A percentile compares a stretch with the other conserved stretches of the same genome.
Evolutionary conservation across 768 basidiomycete species (phyloP).

Genomic region (Sistotremastrum niveocremeum): DNA sequence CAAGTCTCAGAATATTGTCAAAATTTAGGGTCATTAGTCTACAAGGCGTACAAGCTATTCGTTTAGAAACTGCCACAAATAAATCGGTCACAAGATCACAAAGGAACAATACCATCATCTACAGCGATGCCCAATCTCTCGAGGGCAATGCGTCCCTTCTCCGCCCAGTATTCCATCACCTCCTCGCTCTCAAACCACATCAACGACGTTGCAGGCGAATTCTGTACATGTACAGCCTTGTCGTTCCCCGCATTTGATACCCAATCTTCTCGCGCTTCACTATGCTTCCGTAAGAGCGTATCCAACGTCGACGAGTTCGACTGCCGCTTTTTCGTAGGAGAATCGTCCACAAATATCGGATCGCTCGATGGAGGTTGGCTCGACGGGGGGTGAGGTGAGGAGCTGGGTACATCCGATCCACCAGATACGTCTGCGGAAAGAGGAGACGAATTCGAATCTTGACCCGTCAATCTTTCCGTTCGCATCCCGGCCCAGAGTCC

Average conservation of each 20-base stretch:
- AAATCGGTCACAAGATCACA: background rate
- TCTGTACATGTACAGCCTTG: background rate
- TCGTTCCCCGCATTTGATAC: background rate
- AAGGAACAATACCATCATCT: constrained; percentile 24
- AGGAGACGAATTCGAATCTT: too few species aligned
- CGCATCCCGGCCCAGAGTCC: background rate
- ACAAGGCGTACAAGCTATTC: too few species aligned
- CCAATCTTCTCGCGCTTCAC: background rate
- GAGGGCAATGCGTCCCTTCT: constrained; percentile 36
- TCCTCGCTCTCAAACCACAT: constrained; percentile 42
- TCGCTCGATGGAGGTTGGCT: background rate
- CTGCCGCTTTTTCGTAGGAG: too few species aligned
- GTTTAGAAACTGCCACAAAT: background rate
- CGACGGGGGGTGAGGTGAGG: background rate
- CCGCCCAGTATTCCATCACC: constrained; percentile 36
- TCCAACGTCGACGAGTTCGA: too few species aligned
- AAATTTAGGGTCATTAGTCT: too few species aligned
- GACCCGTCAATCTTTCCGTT: too few species aligned
- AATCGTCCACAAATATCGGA: too few species aligned
- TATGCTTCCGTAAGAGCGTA: too few species aligned
- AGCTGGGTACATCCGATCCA: too few species aligned
- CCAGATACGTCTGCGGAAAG: too few species aligned
- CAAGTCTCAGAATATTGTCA: too few species aligned
- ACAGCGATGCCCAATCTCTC: constrained; percentile 32
- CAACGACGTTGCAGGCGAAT: constrained; percentile 1